Evolutionary conservation across 345 rosid species (phyloP), one percentile per base, ranked within the genome.

Genomic region (Triadica sebifera): DNA sequence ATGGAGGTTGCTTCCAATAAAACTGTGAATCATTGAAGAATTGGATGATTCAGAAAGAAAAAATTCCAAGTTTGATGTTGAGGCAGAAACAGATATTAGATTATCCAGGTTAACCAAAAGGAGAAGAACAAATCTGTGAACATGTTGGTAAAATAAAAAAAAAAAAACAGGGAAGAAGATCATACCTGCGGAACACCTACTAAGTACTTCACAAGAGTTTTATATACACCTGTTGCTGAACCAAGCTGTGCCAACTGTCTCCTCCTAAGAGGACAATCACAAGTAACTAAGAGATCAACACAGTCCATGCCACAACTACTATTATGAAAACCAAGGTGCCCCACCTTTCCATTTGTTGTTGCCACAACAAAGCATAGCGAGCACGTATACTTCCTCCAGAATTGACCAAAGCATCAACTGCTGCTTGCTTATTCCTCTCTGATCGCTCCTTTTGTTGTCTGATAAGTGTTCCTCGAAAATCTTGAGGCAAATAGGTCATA

Each of bases 401-500:
- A 80, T 68, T 88, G 74, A 87, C 77, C 82, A 94, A 78, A 46
- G 93, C 87, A 79, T 91, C 97, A 83, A 92, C 97, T 80, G 87
- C 97, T 25, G 95, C 97, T 84, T 92, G 97, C 90, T 89, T 94
- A 85, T 91, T 94, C 84, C 90, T 92, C 85, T 94, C 98, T n/a
- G 98, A 94, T 41, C 98, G 84, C 74, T 94, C 98, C 80, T 88
- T 89, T 80, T 92, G 97, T 81, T 89, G 97, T 79, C 86, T 84
- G 75, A 94, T 91, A 66, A 94, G 82, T 17, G 91, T 86, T 69
- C 97, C 98, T 19, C 98, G 95, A 78, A 94, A 94, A 82, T 94
- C 98, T 89, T 94, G 98, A 85, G 98, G 98, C 97, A 94, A 84
- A 88, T 94, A 94, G 74, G 98, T 94, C 98, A 94, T 94, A 72